Evolutionary conservation across 2,329 filamentous ascomycete species (phyloP).

Genomic region (Neofusicoccum ribis): DNA sequence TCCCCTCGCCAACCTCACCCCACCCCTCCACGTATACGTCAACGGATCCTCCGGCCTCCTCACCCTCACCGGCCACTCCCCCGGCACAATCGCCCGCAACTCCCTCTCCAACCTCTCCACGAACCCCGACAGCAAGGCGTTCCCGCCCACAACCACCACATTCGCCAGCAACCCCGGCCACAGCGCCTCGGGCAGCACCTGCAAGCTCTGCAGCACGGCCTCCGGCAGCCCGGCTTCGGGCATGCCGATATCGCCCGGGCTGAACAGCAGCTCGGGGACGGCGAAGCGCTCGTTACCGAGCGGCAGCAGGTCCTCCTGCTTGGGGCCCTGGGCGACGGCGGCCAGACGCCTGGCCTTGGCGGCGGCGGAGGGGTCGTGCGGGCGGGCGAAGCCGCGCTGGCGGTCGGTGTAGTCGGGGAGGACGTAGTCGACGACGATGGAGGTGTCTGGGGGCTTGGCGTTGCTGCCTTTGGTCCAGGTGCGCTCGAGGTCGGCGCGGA

Average conservation of each 20-base stretch:
- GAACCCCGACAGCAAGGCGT: constrained; percentile 76
- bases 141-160: constrained; percentile 85
- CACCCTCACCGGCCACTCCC: constrained; percentile 33
- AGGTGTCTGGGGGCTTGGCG: constrained; percentile 53
- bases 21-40: constrained; percentile 81
- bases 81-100: constrained; percentile 57
- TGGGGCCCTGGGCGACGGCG: constrained; percentile 45
- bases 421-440: constrained; percentile 84
- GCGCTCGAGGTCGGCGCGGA: constrained; percentile 73
- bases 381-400: constrained; percentile 69
- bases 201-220: constrained; percentile 76
- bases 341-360: constrained; percentile 52
- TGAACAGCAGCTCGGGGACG: constrained; percentile 88
- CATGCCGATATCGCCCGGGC: constrained; percentile 80
- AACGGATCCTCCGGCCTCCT: constrained; percentile 71
- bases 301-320: constrained; percentile 83
- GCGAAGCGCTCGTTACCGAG: constrained; percentile 89
- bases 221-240: constrained; percentile 80
- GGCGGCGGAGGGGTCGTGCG: constrained; percentile 70
- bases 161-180: constrained; percentile 85
- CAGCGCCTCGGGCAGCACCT: constrained; percentile 73
- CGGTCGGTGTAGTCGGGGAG: constrained; percentile 73
- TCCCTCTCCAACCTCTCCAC: constrained; percentile 73
- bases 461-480: constrained; percentile 71
- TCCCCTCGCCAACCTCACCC: constrained; percentile 66